Evolutionary conservation across 139 green algal species (phyloP).

Genomic region (Micractinium conductrix): DNA sequence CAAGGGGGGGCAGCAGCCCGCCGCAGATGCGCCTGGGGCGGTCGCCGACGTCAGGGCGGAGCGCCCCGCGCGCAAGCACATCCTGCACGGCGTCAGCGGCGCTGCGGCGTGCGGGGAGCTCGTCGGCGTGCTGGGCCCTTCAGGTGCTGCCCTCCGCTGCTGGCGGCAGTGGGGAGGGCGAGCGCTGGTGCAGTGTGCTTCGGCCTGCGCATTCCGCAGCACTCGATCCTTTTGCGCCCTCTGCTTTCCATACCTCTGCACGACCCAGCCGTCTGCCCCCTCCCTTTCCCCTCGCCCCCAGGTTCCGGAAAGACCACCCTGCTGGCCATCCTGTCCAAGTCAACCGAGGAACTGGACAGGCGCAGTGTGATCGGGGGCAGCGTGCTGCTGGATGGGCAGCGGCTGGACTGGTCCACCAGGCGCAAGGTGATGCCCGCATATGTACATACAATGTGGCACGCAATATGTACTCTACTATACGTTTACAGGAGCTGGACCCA

Average conservation of each 20-base stretch:
- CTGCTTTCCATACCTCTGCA: not conserved
- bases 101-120: conserved; percentile 36
- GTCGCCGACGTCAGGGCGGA: not conserved
- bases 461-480: not conserved
- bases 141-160: conserved; percentile 32
- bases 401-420: not conserved
- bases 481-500: too few relatives aligned
- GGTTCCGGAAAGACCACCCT: conserved; percentile 83
- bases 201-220: too few relatives aligned
- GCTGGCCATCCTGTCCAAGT: conserved; percentile 63
- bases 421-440: not conserved
- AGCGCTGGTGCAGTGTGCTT: too few relatives aligned
- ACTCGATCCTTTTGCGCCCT: not conserved
- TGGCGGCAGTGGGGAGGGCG: too few relatives aligned
- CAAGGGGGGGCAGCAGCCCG: not conserved
- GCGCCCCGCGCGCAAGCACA: not conserved
- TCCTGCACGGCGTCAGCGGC: conserved; percentile 26
- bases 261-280: not conserved
- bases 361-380: conserved; percentile 9
- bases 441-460: not conserved
- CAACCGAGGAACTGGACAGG: conserved; percentile 4
- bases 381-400: conserved; percentile 33
- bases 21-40: not conserved
- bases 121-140: conserved; percentile 51
- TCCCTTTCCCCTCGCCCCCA: conserved; percentile 40